Percentiles rank a stretch among this genome's conserved stretches.
Conservation (phyloP, 2,329 filamentous ascomycete genomes). For the Pseudovirgaria hyperparasitica region DNA sequence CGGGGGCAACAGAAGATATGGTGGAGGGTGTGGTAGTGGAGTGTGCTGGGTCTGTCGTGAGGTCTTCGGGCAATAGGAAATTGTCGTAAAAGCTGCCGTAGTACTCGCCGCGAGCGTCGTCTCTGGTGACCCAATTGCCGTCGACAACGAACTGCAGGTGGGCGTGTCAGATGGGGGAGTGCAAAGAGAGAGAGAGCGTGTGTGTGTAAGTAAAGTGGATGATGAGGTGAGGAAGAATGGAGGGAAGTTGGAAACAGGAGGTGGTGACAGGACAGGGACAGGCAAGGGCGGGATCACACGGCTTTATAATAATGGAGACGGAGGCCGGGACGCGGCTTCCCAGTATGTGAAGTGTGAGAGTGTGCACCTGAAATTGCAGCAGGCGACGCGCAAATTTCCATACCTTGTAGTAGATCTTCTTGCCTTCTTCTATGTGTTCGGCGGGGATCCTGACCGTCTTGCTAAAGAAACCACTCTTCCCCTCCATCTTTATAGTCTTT, state of each 20-base stretch:
- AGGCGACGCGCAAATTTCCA: slow-evolving; percentile 12
- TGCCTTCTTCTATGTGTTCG: no score
- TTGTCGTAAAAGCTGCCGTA: slow-evolving; percentile 90
- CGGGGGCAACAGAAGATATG: slow-evolving; percentile 56
- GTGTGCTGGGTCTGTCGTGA: slow-evolving; percentile 39
- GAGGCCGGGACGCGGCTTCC: no score
- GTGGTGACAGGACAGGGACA: background rate
- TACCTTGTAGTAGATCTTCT: slow-evolving; percentile 94
- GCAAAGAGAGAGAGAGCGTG: no score
- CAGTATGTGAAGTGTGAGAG: no score
- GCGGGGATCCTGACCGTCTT: slow-evolving; percentile 68
- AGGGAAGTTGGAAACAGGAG: background rate
- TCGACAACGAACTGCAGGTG: slow-evolving; percentile 77
- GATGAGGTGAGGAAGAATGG: no score
- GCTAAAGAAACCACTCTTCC: slow-evolving; percentile 56
- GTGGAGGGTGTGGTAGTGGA: no score
- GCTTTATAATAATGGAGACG: no score
- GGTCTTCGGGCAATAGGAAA: slow-evolving; percentile 65
- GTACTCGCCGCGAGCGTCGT: slow-evolving; percentile 65
- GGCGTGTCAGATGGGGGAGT: background rate
- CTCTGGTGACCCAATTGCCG: slow-evolving; percentile 77
- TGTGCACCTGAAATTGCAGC: no score
- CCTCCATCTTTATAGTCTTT: slow-evolving; percentile 73
- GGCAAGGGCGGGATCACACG: no score
- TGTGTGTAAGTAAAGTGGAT: no score